phyloP scores from a whole-genome alignment of 805 yeast species.

The Starmerella riodocensis region DNA sequence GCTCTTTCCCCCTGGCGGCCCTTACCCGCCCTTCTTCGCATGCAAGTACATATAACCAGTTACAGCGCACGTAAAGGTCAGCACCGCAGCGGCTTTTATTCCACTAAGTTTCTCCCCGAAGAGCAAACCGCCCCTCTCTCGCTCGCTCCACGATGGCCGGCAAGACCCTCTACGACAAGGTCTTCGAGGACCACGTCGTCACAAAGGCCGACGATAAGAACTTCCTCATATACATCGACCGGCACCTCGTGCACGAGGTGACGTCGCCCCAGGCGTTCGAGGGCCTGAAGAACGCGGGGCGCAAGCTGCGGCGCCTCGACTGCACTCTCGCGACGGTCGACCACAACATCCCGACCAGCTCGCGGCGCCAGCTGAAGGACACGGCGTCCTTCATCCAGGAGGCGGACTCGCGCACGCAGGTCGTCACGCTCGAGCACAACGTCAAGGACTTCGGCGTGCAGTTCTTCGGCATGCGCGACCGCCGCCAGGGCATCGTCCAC shows the following conservation, averaged over 20 bases:
- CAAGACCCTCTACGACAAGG: slow-evolving; percentile 86
- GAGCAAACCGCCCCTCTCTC: too few relatives aligned
- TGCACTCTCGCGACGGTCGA: slow-evolving; percentile 92
- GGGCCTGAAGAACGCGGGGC: slow-evolving; percentile 76
- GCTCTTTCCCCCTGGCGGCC: too few relatives aligned
- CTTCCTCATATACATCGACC: slow-evolving; percentile 77
- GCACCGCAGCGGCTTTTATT: not conserved
- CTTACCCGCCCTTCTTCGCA: not conserved
- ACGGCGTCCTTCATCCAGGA: slow-evolving; percentile 73
- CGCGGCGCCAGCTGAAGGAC: slow-evolving; percentile 64
- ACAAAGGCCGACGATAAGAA: slow-evolving; percentile 82
- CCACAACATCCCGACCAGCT: slow-evolving; percentile 90
- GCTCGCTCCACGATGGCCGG: slow-evolving; percentile 20
- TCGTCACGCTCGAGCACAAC: slow-evolving; percentile 79
- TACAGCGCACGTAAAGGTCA: slow-evolving; percentile 7
- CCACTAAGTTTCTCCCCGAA: not conserved
- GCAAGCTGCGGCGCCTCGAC: slow-evolving; percentile 79
- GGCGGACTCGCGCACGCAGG: slow-evolving; percentile 85
- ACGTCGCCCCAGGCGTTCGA: slow-evolving; percentile 99
- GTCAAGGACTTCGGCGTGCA: slow-evolving; percentile 82
- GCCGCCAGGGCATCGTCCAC: slow-evolving; percentile 95
- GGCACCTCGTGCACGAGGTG: slow-evolving; percentile 96
- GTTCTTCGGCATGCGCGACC: slow-evolving; percentile 87
- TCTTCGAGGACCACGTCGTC: slow-evolving; percentile 87
- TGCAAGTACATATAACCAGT: slow-evolving; percentile 4